Percentiles rank a stretch among this genome's conserved stretches.
phyloP scores from a whole-genome alignment of 352 stramenopile genomes.

The Phytopythium aichiense region DNA sequence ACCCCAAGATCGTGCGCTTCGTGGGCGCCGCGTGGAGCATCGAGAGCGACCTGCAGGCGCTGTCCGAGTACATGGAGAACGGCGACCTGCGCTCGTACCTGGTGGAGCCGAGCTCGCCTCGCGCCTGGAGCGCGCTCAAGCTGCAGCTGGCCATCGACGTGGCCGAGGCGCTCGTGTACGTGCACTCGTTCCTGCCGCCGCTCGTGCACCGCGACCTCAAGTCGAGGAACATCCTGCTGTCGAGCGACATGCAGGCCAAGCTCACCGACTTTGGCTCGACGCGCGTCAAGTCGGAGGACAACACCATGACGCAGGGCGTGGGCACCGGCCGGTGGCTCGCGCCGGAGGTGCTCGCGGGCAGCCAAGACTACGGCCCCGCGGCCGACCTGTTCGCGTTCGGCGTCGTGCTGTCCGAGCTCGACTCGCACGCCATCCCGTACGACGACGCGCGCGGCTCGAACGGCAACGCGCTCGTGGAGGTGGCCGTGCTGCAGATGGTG shows the following conservation, averaged over 20 bases:
- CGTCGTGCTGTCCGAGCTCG: slow-evolving; percentile 37
- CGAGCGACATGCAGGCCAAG: slow-evolving; percentile 19
- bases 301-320: slow-evolving; percentile 24
- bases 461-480: slow-evolving; percentile 20
- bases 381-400: slow-evolving; percentile 40
- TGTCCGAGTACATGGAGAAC: slow-evolving; percentile 63
- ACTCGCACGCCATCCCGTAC: slow-evolving; percentile 38
- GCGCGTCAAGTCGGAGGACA: slow-evolving; percentile 3
- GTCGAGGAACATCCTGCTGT: slow-evolving; percentile 46
- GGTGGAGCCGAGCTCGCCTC: slow-evolving; percentile 10
- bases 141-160: slow-evolving; percentile 41
- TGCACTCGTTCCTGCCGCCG: slow-evolving; percentile 45
- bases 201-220: slow-evolving; percentile 56
- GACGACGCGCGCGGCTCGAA: slow-evolving; percentile 18
- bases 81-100: slow-evolving; percentile 44
- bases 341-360: slow-evolving; percentile 33
- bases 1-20: slow-evolving; percentile 42
- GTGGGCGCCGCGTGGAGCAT: slow-evolving; percentile 53
- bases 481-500: slow-evolving; percentile 36
- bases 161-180: slow-evolving; percentile 47
- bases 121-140: slow-evolving; percentile 30
- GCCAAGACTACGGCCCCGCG: slow-evolving; percentile 17
- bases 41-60: slow-evolving; percentile 44
- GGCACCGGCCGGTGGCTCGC: slow-evolving; percentile 27
- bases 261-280: slow-evolving; percentile 20